Percentiles rank a stretch among this genome's conserved stretches.
phyloP scores from a whole-genome alignment of 306 rosid genomes.

The Cicer bijugum region DNA sequence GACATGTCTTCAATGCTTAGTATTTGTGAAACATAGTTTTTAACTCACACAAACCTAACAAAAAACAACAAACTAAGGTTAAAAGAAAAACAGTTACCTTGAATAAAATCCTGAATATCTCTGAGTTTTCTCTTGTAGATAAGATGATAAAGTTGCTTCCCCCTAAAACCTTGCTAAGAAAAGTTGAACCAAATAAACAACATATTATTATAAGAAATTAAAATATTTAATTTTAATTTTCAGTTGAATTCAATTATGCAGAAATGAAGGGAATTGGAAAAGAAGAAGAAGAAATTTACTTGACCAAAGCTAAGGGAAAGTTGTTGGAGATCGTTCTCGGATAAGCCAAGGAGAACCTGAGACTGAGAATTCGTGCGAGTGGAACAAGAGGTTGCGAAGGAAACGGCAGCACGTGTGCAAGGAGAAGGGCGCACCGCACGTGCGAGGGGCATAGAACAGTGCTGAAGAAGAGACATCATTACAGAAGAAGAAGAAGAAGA shows the following conservation, averaged over 20 bases:
- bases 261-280: background rate
- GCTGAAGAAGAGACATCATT: slow-evolving; percentile 70
- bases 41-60: background rate
- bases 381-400: slow-evolving; percentile 44
- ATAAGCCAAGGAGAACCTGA: slow-evolving; percentile 80
- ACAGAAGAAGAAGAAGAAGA: slow-evolving; percentile 15
- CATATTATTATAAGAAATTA: background rate
- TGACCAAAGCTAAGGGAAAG: slow-evolving; percentile 73
- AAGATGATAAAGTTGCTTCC: slow-evolving; percentile 89
- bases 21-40: background rate
- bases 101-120: slow-evolving; percentile 74
- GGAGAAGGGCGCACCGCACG: slow-evolving; percentile 53
- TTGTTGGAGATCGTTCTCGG: slow-evolving; percentile 80
- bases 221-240: background rate
- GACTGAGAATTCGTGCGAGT: slow-evolving; percentile 50
- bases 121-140: slow-evolving; percentile 82
- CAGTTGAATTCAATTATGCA: background rate
- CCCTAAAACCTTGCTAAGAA: slow-evolving; percentile 75
- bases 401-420: slow-evolving; percentile 46
- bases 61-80: background rate
- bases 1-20: background rate
- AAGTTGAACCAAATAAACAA: slow-evolving; percentile 30
- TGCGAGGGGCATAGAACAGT: slow-evolving; percentile 62
- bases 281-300: slow-evolving; percentile 50
- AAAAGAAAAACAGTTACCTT: slow-evolving; percentile 51